Evolutionary conservation across 768 basidiomycete species (phyloP), one percentile per base, ranked within the genome.

Genomic region (Mycena polygramma): DNA sequence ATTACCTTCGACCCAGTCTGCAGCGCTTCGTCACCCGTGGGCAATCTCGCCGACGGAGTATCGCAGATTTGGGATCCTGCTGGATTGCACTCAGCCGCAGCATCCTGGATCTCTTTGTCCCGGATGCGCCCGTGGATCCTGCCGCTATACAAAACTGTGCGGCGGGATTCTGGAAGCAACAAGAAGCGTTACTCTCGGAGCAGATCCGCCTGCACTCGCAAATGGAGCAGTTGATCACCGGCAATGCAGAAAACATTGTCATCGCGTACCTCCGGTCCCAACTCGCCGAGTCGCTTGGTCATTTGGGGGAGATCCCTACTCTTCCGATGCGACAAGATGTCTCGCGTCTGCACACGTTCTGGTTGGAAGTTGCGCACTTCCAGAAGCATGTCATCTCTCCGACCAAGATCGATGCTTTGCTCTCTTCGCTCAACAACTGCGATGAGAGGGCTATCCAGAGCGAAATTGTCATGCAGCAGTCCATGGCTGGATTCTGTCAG

Each of bases 71-170:
- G 68, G 81, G 83, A 11, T 73, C 77, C 30, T 81, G 77, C 65
- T 97, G 92, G 90, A 82, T 94, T 39, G 86, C 85, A 1, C 76
- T 94, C 57, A 86, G 88, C 53, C 84, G 84, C 20, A 73, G 91
- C 63, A 79, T 96, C 30, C 77, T 95, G 26, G 84, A 91, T 5
- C 86, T 97, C 22, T 92, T 92, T 76, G 84, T 99, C 46, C 96
- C 98, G 0, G 88, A 95, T 77, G 82, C 89, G 2, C 95, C 97
- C 3, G 81, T 98, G 57, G 98, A 99, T 78, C 98, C 98, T 35
- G 90, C 91, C 9, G 90, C 90, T 26, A 86, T 91, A 41, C 85
- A 90, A 63, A 85, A 82, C 59, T 87, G 83, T 57, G 81, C 83
- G 0, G 75, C 76, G 2, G 78, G 82, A 37, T 88, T 90, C 36